Base-by-base conservation (phyloP, 257 asterid species). In the Solanum dulcamara region DNA sequence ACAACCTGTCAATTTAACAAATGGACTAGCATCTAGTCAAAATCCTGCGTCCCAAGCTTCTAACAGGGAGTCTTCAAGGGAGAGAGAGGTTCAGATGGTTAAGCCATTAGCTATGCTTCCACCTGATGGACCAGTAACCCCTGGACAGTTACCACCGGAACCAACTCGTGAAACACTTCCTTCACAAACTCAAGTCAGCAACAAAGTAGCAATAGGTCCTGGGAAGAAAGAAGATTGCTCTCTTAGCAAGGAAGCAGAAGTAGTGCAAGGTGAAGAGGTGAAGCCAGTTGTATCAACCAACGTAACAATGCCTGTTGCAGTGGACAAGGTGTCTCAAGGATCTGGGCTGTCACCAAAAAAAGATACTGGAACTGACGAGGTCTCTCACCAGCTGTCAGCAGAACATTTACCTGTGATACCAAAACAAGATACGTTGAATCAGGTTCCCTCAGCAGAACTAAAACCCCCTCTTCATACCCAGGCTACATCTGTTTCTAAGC, bases 71-170 rank as follows among this genome's bases (percentile, higher is more conserved):
- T 60, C 88, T 83, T 85, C 89, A 84, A 91, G 92, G 33, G 93
- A 89, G 80, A 91, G 89, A 90, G 92, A 90, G 2, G 94, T 88
- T 71, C 96, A 92, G 75, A 83, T 92, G 90, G 94, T 87, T 51
- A 94, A 91, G 79, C 95, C 99, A 4, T 85, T 93, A 70, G 88
- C 98, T 64, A 90, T 94, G 89, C 87, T 93, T 60, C 94, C 91
- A 20, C 95, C 96, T n/a, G 94, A 88, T 26, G 89, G 64, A 68
- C 87, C 97, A 80, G 84, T 90, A 81, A 87, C 95, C 11, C 90
- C 85, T 66, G 48, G 89, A 83, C 96, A 92, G 86, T 84, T 90
- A 84, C 87, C 89, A 85, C 48, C 85, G 18, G 68, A 88, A 81
- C 28, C 90, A 59, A 83, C 22, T 64, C 89, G 7, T 62, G 85